Evolutionary conservation across 1,139 yeast species (phyloP).

Genomic region (Diutina siamensis): DNA sequence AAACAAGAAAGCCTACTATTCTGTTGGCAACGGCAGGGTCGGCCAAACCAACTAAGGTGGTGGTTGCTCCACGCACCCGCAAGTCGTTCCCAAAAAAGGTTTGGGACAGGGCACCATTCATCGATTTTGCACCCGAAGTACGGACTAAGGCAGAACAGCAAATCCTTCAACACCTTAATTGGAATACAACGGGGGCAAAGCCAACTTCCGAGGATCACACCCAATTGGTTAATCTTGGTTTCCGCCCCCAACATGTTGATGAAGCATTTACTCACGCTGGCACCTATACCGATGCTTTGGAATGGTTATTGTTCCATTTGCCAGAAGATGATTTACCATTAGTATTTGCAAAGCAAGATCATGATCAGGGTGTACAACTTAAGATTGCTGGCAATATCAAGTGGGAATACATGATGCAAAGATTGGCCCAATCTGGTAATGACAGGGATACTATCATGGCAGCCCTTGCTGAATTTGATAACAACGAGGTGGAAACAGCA

Average conservation of each 20-base stretch:
- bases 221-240: constrained; percentile 38
- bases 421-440: constrained; percentile 56
- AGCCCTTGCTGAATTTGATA: constrained; percentile 28
- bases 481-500: constrained; percentile 41
- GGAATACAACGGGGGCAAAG: constrained; percentile 19
- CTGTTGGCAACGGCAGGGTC: constrained; percentile 1
- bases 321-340: constrained; percentile 90
- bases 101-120: constrained; percentile 53
- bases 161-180: constrained; percentile 40
- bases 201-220: not conserved
- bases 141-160: constrained; percentile 45
- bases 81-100: constrained; percentile 24
- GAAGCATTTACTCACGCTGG: constrained; percentile 61
- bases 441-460: constrained; percentile 52
- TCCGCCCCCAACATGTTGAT: constrained; percentile 52
- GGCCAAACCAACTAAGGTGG: constrained; percentile 7
- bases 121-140: constrained; percentile 37
- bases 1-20: constrained; percentile 31
- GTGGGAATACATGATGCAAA: constrained; percentile 33
- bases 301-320: constrained; percentile 77
- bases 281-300: constrained; percentile 46
- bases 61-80: constrained; percentile 6
- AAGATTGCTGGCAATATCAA: constrained; percentile 34
- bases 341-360: constrained; percentile 33
- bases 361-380: constrained; percentile 35